These are phyloP conservation scores for Curvularia sp. DNA, from an alignment of 2,329 filamentous ascomycete species.

Conservation along the genomic window DNA sequence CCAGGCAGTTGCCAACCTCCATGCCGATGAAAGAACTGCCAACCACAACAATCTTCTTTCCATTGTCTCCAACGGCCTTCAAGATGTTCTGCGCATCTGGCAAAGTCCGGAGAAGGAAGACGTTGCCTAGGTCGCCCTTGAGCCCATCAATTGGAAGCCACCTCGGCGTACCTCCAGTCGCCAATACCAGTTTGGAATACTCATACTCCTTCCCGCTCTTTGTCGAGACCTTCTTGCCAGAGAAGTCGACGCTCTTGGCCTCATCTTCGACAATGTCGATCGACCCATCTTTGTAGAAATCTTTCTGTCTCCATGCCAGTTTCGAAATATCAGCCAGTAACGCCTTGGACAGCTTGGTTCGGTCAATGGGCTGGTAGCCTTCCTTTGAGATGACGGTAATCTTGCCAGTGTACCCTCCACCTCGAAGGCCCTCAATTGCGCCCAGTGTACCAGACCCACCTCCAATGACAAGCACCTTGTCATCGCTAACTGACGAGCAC, in stretches of 20 bases:
- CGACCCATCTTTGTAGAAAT: slow-evolving; percentile 74
- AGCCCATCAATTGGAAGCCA: slow-evolving; percentile 82
- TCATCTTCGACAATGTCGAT: slow-evolving; percentile 65
- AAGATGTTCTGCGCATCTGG: slow-evolving; percentile 80
- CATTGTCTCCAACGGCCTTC: slow-evolving; percentile 75
- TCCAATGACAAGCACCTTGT: slow-evolving; percentile 78
- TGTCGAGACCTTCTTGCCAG: slow-evolving; percentile 74
- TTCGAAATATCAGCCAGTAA: slow-evolving; percentile 82
- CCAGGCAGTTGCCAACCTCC: slow-evolving; percentile 86
- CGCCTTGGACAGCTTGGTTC: slow-evolving; percentile 94
- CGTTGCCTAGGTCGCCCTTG: slow-evolving; percentile 79
- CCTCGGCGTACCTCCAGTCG: slow-evolving; percentile 82
- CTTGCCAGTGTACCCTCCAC: slow-evolving; percentile 77
- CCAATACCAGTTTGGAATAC: slow-evolving; percentile 89
- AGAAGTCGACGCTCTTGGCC: slow-evolving; percentile 80
- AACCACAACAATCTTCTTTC: slow-evolving; percentile 91
- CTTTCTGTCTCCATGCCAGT: slow-evolving; percentile 75
- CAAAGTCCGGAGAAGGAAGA: slow-evolving; percentile 83
- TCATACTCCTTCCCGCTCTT: slow-evolving; percentile 72
- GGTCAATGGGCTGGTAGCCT: slow-evolving; percentile 86
- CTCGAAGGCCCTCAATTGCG: slow-evolving; percentile 80
- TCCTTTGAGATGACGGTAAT: slow-evolving; percentile 87
- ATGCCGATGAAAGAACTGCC: slow-evolving; percentile 98
- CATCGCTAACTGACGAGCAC: slow-evolving; percentile 65
- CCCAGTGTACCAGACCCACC: slow-evolving; percentile 84